These are phyloP conservation scores for Phialophora tarda DNA, from an alignment of 2,329 filamentous ascomycete genomes.

Conservation along the genomic window DNA sequence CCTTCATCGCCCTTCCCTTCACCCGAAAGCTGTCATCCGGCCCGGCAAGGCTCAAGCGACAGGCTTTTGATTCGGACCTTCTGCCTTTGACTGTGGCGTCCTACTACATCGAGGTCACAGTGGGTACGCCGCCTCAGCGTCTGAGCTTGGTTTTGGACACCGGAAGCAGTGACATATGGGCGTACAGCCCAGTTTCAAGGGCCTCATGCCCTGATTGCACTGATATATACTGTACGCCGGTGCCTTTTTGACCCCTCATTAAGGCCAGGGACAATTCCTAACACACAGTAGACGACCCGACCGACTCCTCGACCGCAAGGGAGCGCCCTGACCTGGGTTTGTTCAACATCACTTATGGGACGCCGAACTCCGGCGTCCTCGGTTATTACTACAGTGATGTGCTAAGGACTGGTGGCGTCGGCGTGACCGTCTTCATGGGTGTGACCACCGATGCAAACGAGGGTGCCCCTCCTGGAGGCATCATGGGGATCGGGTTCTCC, in stretches of 20 bases:
- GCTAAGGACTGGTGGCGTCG: constrained; percentile 5
- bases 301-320: constrained; percentile 11
- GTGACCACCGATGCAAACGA: constrained; percentile 4
- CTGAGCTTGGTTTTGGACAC: constrained; percentile 30
- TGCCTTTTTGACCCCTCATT: not conserved
- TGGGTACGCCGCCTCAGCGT: constrained; percentile 32
- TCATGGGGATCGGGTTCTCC: constrained; percentile 15
- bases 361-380: constrained; percentile 57
- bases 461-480: constrained; percentile 48
- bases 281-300: constrained; percentile 11
- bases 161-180: constrained; percentile 29
- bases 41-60: constrained; percentile 1
- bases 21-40: not conserved
- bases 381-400: constrained; percentile 12
- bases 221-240: constrained; percentile 6
- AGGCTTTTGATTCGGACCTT: not conserved
- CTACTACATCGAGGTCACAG: constrained; percentile 62
- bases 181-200: constrained; percentile 6
- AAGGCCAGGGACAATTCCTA: not conserved
- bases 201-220: constrained; percentile 10
- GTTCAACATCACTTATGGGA: constrained; percentile 58
- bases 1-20: constrained; percentile 6
- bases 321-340: constrained; percentile 4
- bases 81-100: not conserved
- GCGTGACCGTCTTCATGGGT: constrained; percentile 5